Conservation (phyloP, 345 rosid genomes). For the Ceriops tagal region DNA sequence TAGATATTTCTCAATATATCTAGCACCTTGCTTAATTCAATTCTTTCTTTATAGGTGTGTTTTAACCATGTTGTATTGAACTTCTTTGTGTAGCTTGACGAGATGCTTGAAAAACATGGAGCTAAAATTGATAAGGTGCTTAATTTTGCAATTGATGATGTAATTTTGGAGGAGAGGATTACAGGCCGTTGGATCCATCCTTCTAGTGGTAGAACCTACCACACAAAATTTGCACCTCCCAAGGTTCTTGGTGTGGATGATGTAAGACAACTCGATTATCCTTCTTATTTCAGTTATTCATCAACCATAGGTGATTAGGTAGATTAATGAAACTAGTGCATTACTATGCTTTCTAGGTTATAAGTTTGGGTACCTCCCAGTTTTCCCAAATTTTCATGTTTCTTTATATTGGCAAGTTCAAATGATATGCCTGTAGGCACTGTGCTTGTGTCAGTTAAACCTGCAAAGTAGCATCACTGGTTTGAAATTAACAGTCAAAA, state of each 20-base stretch:
- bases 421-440: no score
- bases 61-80: constrained; percentile 13
- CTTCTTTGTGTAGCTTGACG: constrained; percentile 64
- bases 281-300: neutral
- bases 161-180: constrained; percentile 88
- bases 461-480: neutral
- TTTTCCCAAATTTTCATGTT: no score
- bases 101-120: constrained; percentile 86
- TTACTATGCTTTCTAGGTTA: no score
- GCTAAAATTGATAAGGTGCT: constrained; percentile 72
- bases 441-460: neutral
- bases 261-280: constrained; percentile 44
- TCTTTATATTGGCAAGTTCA: no score
- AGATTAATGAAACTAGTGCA: neutral
- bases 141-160: constrained; percentile 83
- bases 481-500: neutral
- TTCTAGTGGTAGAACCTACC: constrained; percentile 90
- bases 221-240: constrained; percentile 82
- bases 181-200: constrained; percentile 99
- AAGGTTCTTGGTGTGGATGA: constrained; percentile 78
- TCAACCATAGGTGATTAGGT: neutral
- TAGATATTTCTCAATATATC: neutral
- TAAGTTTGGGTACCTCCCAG: no score
- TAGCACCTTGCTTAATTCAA: neutral
- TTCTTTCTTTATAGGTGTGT: neutral